Evolutionary conservation across 1,284 basidiomycete species (phyloP).

Genomic region (Boletus austroedulis): DNA sequence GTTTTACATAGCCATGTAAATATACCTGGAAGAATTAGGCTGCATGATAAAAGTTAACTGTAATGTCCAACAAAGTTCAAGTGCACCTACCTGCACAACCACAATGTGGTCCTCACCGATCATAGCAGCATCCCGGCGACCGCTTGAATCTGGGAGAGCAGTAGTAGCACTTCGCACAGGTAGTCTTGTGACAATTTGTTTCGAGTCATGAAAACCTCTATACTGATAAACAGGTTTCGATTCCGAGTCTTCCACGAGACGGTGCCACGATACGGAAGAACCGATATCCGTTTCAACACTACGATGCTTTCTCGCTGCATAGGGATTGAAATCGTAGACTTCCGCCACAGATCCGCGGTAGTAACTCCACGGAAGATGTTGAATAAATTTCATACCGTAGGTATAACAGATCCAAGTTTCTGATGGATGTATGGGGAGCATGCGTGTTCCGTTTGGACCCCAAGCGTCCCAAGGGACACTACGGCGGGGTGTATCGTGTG

Average conservation of each 20-base stretch:
- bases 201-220: conserved; percentile 10
- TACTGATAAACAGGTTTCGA: no score
- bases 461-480: conserved; percentile 48
- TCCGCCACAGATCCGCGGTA: conserved; percentile 11
- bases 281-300: conserved; percentile 7
- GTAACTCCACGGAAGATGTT: conserved; percentile 22
- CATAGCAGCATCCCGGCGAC: conserved; percentile 32
- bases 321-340: conserved; percentile 33
- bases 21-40: conserved; percentile 16
- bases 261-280: conserved; percentile 17
- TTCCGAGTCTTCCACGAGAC: conserved; percentile 8
- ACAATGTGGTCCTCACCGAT: conserved; percentile 34
- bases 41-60: conserved; percentile 11
- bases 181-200: conserved; percentile 20
- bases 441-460: conserved; percentile 46
- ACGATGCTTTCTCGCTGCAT: conserved; percentile 19
- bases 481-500: conserved; percentile 39
- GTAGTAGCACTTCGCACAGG: conserved; percentile 28
- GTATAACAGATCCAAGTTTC: conserved; percentile 57
- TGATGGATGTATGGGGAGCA: conserved; percentile 39
- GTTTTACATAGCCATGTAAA: conserved; percentile 31
- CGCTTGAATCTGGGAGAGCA: conserved; percentile 8
- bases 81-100: conserved; percentile 25
- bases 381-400: conserved; percentile 48
- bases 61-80: not conserved